Base-by-base conservation (phyloP, 805 yeast species). In the Suhomyces emberorum region DNA sequence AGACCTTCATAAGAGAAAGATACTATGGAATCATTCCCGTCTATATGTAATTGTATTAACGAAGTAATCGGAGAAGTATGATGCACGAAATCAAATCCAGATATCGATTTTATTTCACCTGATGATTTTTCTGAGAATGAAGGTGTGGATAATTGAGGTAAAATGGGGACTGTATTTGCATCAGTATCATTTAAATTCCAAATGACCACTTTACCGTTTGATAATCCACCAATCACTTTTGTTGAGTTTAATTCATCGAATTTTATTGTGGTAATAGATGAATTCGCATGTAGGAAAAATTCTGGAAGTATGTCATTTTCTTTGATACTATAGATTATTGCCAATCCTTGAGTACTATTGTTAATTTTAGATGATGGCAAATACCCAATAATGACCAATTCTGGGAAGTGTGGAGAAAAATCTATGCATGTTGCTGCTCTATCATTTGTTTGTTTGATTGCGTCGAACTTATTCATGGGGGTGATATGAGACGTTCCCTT, bases 161-260 rank as follows among this genome's bases (percentile, higher is more conserved):
- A 38, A 12, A 48, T 34, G 7, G 43, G 49, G 12, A 55, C 47
- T 2, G 22, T 30, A 4, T 30, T 17, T 2, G 42, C 21, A 10
- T 26, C 29, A n/a, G 31, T 33, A 4, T 34, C 16, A n/a, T 38
- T 32, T 16, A 70, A 42, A 44, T 76, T 74, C 80, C 81, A 77
- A 7, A 73, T 53, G n/a, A 67, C 69, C 1, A 78, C 30, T 33
- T 65, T 64, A 0, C 84, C 83, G 46, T 72, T 71, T 12, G 49
- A 48, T 4, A 76, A 63, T 0, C 81, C 77, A 0, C 70, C 81
- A 18, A 74, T 51, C 1, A 79, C 54, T 34, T 66, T 60, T 32
- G 62, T 58, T 1, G 72, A 52, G 15, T 63, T 57, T 11, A 52
- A 42, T 8, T 49, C 49, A 20, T 73, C 70, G 40, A 77, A 75